Evolutionary conservation across 495 filamentous ascomycete species (phyloP).

Genomic region (Xylaria telfairii): DNA sequence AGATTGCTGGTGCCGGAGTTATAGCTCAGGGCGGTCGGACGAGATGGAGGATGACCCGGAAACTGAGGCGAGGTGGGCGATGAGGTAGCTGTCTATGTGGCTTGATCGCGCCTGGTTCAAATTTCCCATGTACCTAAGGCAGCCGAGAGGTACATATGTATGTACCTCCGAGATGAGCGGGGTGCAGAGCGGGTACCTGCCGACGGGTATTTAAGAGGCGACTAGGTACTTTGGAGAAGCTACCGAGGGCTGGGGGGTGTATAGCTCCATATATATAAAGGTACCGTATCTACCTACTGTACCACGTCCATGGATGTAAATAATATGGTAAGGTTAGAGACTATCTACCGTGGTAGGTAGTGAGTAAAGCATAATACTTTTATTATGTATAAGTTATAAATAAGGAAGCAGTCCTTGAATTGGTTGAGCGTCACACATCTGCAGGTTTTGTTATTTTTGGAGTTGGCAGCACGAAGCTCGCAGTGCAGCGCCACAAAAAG

Average conservation of each 20-base stretch:
- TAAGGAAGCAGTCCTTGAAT: no score
- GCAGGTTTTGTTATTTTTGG: no score
- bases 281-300: background rate
- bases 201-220: conserved; percentile 21
- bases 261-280: background rate
- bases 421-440: no score
- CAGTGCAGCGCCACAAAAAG: no score
- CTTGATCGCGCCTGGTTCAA: conserved; percentile 22
- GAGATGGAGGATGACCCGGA: background rate
- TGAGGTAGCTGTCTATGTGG: conserved; percentile 20
- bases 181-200: conserved; percentile 28
- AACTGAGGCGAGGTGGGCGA: background rate
- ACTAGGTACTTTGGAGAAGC: background rate
- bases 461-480: no score
- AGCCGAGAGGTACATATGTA: background rate
- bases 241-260: background rate
- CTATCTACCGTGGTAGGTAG: no score
- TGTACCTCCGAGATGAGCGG: background rate
- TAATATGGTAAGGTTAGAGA: no score
- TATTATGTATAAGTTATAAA: no score
- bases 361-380: no score
- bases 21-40: background rate
- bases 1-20: background rate
- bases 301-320: background rate
- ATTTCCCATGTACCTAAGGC: background rate